Evolutionary conservation across 78 protist species (phyloP).

Genomic region (Monocercomonoides exilis): DNA sequence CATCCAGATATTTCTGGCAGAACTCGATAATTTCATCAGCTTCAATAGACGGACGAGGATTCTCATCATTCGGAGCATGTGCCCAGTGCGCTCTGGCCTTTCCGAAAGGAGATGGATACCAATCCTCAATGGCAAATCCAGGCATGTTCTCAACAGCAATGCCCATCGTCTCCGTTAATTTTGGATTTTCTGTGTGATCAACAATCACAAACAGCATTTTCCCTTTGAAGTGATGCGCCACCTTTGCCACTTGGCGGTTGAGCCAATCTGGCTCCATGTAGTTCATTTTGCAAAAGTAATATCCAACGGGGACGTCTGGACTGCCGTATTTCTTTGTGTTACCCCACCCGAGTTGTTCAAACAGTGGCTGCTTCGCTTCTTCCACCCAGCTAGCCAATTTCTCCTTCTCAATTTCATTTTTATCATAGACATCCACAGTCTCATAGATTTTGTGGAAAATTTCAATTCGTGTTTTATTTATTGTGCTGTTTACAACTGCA

Average conservation of each 20-base stretch:
- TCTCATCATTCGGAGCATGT: neutral
- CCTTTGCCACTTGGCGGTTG: neutral
- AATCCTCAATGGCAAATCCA: neutral
- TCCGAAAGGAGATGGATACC: neutral
- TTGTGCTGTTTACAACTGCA: neutral
- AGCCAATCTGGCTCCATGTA: neutral
- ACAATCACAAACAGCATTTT: neutral
- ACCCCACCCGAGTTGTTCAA: neutral
- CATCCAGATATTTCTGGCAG: neutral
- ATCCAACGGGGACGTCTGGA: neutral
- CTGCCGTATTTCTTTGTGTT: neutral
- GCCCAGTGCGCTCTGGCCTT: neutral
- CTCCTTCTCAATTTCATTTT: neutral
- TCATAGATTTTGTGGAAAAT: neutral
- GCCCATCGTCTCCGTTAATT: neutral
- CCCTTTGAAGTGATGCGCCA: neutral
- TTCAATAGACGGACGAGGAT: neutral
- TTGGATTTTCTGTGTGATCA: neutral
- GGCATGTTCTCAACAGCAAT: neutral
- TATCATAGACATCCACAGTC: neutral
- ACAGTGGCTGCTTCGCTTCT: neutral
- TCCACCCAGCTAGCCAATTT: neutral
- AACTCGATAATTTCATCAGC: neutral
- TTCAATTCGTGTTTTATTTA: neutral
- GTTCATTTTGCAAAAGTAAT: neutral